Conservation (phyloP, 1,139 yeast genomes). For the Candida tropicalis region DNA sequence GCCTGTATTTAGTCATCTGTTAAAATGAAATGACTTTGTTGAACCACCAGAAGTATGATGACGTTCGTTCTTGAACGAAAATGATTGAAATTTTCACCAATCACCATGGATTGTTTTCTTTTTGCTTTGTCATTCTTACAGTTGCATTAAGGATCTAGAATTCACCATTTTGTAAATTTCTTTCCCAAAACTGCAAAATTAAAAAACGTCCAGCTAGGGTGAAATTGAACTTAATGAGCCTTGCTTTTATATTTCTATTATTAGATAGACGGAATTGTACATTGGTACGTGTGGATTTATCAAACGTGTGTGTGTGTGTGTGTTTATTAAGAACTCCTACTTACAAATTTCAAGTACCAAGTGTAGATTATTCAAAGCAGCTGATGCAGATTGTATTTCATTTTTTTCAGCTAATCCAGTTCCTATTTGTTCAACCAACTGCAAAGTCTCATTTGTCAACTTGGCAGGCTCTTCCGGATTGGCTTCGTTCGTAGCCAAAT, state of each 20-base stretch:
- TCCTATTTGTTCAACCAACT: slow-evolving; percentile 6
- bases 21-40: too few species aligned
- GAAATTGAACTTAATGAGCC: neutral
- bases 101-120: neutral
- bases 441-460: slow-evolving; percentile 6
- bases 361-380: slow-evolving; percentile 6
- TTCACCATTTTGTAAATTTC: neutral
- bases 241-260: neutral
- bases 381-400: slow-evolving; percentile 2
- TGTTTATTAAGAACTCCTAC: neutral
- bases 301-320: neutral
- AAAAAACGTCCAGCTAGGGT: neutral
- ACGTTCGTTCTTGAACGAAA: neutral
- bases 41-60: neutral
- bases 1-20: too few species aligned
- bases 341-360: slow-evolving; percentile 5
- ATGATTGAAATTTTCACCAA: neutral
- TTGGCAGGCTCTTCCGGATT: slow-evolving; percentile 21
- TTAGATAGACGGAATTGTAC: too few species aligned
- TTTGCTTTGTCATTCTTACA: too few species aligned
- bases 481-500: slow-evolving; percentile 34
- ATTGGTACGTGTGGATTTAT: too few species aligned
- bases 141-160: slow-evolving; percentile 2
- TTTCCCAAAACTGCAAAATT: slow-evolving; percentile 3
- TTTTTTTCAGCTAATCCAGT: slow-evolving; percentile 3